A percentile compares a stretch with the other conserved stretches of the same genome.
Conservation (phyloP, 306 rosid genomes). For the Alnus rubra region DNA sequence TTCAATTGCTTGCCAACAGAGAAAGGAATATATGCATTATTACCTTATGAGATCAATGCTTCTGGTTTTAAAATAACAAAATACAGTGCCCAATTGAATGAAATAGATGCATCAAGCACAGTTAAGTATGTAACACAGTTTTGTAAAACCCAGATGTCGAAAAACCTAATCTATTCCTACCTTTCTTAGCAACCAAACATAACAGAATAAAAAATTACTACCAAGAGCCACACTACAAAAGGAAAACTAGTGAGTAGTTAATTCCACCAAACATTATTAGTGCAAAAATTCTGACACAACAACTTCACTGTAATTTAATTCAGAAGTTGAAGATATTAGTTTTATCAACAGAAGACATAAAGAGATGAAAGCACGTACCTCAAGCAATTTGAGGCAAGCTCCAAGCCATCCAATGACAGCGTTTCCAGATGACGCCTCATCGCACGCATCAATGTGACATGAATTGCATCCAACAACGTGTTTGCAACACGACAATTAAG, state of each 20-base stretch:
- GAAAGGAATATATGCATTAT: neutral
- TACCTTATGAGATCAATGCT: neutral
- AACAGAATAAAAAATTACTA: neutral
- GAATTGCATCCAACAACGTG: conserved; percentile 72
- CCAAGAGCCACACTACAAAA: neutral
- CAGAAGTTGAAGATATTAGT: neutral
- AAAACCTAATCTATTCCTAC: neutral
- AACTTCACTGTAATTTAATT: conserved; percentile 1
- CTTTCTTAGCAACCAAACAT: neutral
- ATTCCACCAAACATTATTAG: neutral
- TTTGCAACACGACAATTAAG: conserved; percentile 62
- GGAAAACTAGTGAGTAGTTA: neutral
- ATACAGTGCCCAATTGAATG: neutral
- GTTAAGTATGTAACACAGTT: neutral
- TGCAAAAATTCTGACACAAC: conserved; percentile 4
- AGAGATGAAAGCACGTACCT: conserved; percentile 46
- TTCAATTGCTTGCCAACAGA: neutral
- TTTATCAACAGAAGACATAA: conserved; percentile 2
- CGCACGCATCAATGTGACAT: conserved; percentile 69
- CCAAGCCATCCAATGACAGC: conserved; percentile 63
- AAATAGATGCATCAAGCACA: neutral
- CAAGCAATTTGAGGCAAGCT: conserved; percentile 68
- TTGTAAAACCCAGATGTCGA: neutral
- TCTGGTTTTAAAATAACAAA: neutral
- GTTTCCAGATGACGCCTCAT: conserved; percentile 70